These are phyloP conservation scores for Paecilomyces sp. DNA, from an alignment of 2,329 filamentous ascomycete species.

Conservation along the genomic window DNA sequence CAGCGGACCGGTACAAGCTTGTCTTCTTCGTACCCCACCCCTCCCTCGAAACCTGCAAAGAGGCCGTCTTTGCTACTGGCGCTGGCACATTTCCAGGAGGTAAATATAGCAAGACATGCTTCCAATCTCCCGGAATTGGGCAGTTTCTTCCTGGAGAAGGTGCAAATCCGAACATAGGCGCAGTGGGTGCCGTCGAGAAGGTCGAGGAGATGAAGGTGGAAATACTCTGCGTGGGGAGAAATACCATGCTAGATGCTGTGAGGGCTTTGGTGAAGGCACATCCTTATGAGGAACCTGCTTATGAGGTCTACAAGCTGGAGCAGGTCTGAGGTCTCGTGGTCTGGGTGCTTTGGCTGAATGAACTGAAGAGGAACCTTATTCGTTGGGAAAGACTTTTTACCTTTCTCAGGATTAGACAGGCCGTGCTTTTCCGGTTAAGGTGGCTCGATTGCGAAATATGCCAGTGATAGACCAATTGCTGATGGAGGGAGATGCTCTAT, in stretches of 20 bases:
- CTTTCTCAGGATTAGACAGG: neutral
- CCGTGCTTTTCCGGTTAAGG: neutral
- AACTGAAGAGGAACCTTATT: neutral
- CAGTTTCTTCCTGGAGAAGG: conserved; percentile 35
- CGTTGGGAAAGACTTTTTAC: neutral
- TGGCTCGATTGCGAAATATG: neutral
- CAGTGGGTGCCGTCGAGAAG: conserved; percentile 29
- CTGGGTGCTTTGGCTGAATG: neutral
- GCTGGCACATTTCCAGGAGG: conserved; percentile 35
- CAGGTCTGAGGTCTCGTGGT: conserved; percentile 20
- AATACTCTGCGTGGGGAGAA: conserved; percentile 33
- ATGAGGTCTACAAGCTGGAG: conserved; percentile 39
- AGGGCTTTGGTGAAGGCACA: conserved; percentile 34
- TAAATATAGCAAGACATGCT: conserved; percentile 34
- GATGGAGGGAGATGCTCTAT: neutral
- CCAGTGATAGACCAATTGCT: neutral
- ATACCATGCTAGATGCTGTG: conserved; percentile 32
- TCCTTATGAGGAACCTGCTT: conserved; percentile 40
- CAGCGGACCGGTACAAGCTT: conserved; percentile 34
- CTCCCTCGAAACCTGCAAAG: conserved; percentile 33
- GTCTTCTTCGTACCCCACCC: conserved; percentile 36
- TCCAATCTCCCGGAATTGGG: conserved; percentile 32
- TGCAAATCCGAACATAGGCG: conserved; percentile 35
- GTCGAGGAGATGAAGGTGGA: conserved; percentile 39
- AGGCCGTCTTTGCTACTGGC: conserved; percentile 35